A percentile compares a stretch with the other conserved stretches of the same genome.
phyloP scores from a whole-genome alignment of 768 basidiomycete genomes.

The Suillus tomentosus region DNA sequence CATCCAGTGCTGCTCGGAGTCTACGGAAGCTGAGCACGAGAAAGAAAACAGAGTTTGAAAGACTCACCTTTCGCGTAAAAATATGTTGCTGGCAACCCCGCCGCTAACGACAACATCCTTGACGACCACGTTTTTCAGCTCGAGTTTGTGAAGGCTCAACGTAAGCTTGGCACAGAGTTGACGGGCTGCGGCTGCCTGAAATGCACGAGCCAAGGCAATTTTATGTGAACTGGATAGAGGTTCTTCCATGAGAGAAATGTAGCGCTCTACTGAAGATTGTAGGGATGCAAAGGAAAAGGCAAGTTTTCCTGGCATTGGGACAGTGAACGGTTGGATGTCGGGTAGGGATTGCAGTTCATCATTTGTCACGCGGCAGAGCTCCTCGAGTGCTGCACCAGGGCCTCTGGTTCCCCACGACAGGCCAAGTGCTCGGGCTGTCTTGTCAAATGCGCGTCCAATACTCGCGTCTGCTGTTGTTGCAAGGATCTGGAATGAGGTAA shows the following conservation, averaged over 20 bases:
- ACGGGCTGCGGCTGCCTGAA: constrained; percentile 68
- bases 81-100: constrained; percentile 88
- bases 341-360: constrained; percentile 27
- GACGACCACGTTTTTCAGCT: constrained; percentile 47
- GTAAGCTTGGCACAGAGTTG: constrained; percentile 78
- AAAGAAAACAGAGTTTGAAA: background rate
- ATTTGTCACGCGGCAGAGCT: constrained; percentile 49
- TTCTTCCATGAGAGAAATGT: constrained; percentile 45
- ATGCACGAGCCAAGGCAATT: constrained; percentile 61
- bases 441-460: no score
- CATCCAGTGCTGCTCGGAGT: constrained; percentile 31
- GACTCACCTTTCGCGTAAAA: constrained; percentile 63
- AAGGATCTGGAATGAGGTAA: constrained; percentile 62
- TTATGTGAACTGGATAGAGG: constrained; percentile 27
- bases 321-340: constrained; percentile 43
- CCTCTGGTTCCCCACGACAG: constrained; percentile 66
- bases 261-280: constrained; percentile 69
- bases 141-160: constrained; percentile 39
- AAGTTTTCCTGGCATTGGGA: constrained; percentile 53
- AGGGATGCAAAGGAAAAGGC: constrained; percentile 81
- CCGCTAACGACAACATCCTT: constrained; percentile 80
- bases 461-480: constrained; percentile 70
- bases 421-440: constrained; percentile 36
- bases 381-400: constrained; percentile 81
- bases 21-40: constrained; percentile 26